Conservation (phyloP, 495 filamentous ascomycete species). For the Aspergillus heteromorphus region DNA sequence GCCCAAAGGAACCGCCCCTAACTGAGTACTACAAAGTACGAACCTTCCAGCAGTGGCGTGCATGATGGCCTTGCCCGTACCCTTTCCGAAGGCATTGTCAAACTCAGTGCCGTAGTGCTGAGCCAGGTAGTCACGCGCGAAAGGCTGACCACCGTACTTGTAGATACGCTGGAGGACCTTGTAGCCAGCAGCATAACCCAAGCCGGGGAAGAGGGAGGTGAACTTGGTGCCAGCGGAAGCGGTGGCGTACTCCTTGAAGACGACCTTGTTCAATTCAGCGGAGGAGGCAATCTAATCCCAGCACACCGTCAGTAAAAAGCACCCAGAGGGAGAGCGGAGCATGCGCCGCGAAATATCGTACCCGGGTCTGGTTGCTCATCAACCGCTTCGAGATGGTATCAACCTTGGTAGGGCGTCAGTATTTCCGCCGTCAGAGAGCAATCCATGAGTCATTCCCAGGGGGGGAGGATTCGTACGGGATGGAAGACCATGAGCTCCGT, state of each 20-base stretch:
- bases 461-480: slow-evolving; percentile 54
- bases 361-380: slow-evolving; percentile 93
- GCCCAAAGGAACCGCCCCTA: slow-evolving; percentile 1
- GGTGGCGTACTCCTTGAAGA: slow-evolving; percentile 86
- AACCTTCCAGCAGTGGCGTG: slow-evolving; percentile 92
- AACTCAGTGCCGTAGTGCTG: slow-evolving; percentile 75
- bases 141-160: slow-evolving; percentile 98
- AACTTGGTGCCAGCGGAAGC: slow-evolving; percentile 70
- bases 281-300: slow-evolving; percentile 52
- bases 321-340: background rate
- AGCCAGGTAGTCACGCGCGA: slow-evolving; percentile 86
- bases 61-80: slow-evolving; percentile 97
- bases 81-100: slow-evolving; percentile 85
- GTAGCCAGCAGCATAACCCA: slow-evolving; percentile 96
- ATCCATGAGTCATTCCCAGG: too few relatives aligned
- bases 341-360: slow-evolving; percentile 25
- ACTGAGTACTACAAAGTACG: slow-evolving; percentile 5
- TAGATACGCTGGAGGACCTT: slow-evolving; percentile 96
- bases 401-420: slow-evolving; percentile 54
- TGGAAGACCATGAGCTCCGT: slow-evolving; percentile 96
- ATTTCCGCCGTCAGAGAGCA: background rate
- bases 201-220: slow-evolving; percentile 90
- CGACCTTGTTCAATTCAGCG: slow-evolving; percentile 71
- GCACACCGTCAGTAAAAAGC: background rate
- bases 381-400: slow-evolving; percentile 97